Percentiles rank a stretch among this genome's conserved stretches.
phyloP scores from a whole-genome alignment of 305 asterid genomes.

The Fraxinus sp. region DNA sequence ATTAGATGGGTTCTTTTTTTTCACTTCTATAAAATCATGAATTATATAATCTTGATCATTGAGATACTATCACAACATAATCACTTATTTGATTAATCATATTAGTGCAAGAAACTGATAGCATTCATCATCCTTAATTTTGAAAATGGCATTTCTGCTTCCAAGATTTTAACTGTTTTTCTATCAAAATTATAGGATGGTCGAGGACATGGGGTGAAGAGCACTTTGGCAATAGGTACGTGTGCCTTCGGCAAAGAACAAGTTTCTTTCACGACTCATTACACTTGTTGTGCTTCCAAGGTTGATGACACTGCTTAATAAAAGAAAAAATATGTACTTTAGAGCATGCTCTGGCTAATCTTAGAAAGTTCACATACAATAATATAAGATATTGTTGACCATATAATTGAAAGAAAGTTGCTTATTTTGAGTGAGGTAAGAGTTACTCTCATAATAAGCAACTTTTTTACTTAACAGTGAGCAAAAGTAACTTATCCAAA shows the following conservation, averaged over 20 bases:
- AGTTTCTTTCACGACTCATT: slow-evolving; percentile 3
- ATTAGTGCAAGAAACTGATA: neutral
- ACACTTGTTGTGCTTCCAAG: neutral
- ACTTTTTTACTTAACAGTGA: neutral
- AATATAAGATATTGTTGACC: neutral
- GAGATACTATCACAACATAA: neutral
- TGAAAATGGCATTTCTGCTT: neutral
- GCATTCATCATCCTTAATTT: neutral
- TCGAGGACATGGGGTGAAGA: slow-evolving; percentile 99
- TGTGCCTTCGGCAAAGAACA: slow-evolving; percentile 1
- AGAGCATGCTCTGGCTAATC: neutral
- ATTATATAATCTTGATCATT: neutral
- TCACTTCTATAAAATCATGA: neutral
- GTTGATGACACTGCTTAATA: neutral
- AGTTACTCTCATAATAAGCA: neutral
- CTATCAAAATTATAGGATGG: slow-evolving; percentile 64
- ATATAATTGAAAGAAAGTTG: neutral
- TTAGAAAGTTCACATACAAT: neutral
- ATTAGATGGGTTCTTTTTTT: neutral
- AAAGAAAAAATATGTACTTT: neutral
- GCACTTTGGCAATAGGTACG: slow-evolving; percentile 97
- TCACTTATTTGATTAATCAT: neutral
- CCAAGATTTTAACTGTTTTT: neutral
- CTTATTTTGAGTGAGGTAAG: neutral
- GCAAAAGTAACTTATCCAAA: neutral